Evolutionary conservation across 1,284 basidiomycete species (phyloP).

Genomic region (Sporisorium exsertum): DNA sequence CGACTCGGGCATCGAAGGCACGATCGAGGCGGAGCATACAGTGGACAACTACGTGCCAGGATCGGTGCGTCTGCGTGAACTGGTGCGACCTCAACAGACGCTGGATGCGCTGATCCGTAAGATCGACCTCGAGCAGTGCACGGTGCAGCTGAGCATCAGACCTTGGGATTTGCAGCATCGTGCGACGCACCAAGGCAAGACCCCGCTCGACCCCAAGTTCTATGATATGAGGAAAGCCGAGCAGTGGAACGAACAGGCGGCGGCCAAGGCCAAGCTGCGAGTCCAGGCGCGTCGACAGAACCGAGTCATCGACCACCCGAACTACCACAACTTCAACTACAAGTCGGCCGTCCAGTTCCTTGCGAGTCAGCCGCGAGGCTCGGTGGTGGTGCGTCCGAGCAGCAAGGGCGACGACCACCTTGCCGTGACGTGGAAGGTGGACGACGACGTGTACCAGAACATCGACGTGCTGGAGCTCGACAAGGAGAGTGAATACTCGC

Average conservation of each 20-base stretch:
- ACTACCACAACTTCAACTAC: constrained; percentile 96
- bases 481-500: constrained; percentile 77
- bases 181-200: constrained; percentile 76
- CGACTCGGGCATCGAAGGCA: constrained; percentile 82
- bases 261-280: constrained; percentile 86
- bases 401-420: constrained; percentile 94
- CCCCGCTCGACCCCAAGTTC: constrained; percentile 75
- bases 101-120: constrained; percentile 84
- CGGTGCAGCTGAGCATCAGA: constrained; percentile 82
- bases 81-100: constrained; percentile 75
- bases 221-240: constrained; percentile 79
- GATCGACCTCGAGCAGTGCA: constrained; percentile 77
- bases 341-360: constrained; percentile 89
- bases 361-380: constrained; percentile 84
- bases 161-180: constrained; percentile 78
- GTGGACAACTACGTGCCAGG: constrained; percentile 55
- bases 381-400: constrained; percentile 86
- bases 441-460: constrained; percentile 95
- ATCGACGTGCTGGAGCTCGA: constrained; percentile 90
- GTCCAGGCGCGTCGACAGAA: constrained; percentile 74
- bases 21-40: constrained; percentile 59
- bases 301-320: constrained; percentile 95
- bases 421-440: constrained; percentile 99
- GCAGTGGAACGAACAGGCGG: constrained; percentile 79
- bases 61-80: constrained; percentile 50